Conservation (phyloP, 805 yeast genomes). For the Kazachstania africana region DNA sequence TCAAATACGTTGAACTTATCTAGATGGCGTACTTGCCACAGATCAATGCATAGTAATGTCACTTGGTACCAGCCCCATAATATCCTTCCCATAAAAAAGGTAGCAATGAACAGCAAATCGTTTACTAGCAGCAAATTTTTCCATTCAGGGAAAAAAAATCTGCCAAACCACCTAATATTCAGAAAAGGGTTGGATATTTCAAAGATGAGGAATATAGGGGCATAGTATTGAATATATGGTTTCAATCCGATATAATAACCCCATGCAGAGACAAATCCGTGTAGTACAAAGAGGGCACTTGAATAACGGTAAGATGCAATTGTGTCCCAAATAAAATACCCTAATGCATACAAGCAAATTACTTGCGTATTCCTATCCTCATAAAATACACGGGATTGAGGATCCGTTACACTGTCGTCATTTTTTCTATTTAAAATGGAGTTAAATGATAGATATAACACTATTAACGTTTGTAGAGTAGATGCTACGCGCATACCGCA, state of each 20-base stretch:
- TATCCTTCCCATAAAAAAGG: slow-evolving; percentile 64
- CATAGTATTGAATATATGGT: slow-evolving; percentile 68
- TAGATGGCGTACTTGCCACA: slow-evolving; percentile 30
- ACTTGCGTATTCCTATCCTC: slow-evolving; percentile 16
- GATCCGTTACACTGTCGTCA: slow-evolving; percentile 8
- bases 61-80: slow-evolving; percentile 76
- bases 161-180: slow-evolving; percentile 76
- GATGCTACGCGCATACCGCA: too few relatives aligned
- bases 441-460: slow-evolving; percentile 34
- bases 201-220: slow-evolving; percentile 68
- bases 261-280: slow-evolving; percentile 59
- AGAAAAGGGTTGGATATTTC: slow-evolving; percentile 86
- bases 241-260: slow-evolving; percentile 54
- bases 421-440: slow-evolving; percentile 6
- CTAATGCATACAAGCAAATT: slow-evolving; percentile 37
- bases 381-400: slow-evolving; percentile 19
- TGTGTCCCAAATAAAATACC: slow-evolving; percentile 82
- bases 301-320: slow-evolving; percentile 49
- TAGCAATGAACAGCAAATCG: slow-evolving; percentile 38
- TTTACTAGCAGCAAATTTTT: slow-evolving; percentile 24
- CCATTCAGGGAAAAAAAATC: slow-evolving; percentile 15
- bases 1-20: too few relatives aligned
- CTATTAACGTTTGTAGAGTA: slow-evolving; percentile 66
- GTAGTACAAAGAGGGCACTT: slow-evolving; percentile 56
- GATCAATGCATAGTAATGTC: slow-evolving; percentile 33